Evolutionary conservation across 106 monocot species (phyloP), one percentile per base, ranked within the genome.

Genomic region (Xerophyta viscosa): DNA sequence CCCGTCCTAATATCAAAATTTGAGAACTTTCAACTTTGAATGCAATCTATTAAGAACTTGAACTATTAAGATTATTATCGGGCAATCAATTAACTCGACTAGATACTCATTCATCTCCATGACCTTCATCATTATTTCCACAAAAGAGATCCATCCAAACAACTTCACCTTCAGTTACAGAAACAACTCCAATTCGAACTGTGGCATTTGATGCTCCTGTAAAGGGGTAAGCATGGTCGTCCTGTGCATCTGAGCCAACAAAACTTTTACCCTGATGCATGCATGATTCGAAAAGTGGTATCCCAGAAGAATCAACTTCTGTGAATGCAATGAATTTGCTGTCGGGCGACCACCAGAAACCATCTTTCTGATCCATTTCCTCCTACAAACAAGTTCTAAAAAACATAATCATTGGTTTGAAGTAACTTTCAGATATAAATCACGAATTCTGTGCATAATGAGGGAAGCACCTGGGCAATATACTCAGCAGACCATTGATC

Each of bases 401-500:
- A n/a, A n/a, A n/a, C n/a, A n/a, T n/a, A n/a, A n/a, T n/a, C n/a
- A n/a, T n/a, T n/a, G n/a, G n/a, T n/a, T n/a, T n/a, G n/a, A n/a
- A n/a, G n/a, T n/a, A n/a, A n/a, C n/a, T n/a, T n/a, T n/a, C n/a
- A n/a, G n/a, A n/a, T n/a, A n/a, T n/a, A n/a, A n/a, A n/a, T n/a
- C n/a, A n/a, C n/a, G n/a, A n/a, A n/a, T n/a, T n/a, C n/a, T n/a
- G n/a, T n/a, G n/a, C n/a, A 46, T 44, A 47, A 24, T 28, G 24
- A 60, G 15, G 56, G 44, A 62, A 43, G 48, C 59, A 89, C 94
- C 94, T 96, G 94, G 21, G 94, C 94, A 26, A 96, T 96, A 57
- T 96, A 96, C 62, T 96, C 94, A 17, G 94, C 94, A 56, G 89
- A n/a, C n/a, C n/a, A n/a, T n/a, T n/a, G n/a, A n/a, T n/a, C n/a